These are phyloP conservation scores for Leucocoprinus leucothites DNA, from an alignment of 768 basidiomycete species.

Conservation along the genomic window DNA sequence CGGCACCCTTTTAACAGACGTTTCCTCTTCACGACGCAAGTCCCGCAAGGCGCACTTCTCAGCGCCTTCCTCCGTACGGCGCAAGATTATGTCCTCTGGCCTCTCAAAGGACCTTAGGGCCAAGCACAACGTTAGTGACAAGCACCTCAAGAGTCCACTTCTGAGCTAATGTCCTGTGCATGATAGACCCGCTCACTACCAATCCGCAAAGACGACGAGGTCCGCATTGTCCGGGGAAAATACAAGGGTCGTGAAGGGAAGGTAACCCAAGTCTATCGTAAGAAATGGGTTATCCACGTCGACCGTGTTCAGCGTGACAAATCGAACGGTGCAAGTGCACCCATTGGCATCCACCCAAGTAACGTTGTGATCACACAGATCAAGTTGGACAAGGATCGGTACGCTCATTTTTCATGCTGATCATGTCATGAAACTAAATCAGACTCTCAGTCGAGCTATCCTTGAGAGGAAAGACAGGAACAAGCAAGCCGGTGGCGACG, in stretches of 20 bases:
- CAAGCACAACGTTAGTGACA: conserved; percentile 79
- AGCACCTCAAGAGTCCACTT: not conserved
- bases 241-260: conserved; percentile 99
- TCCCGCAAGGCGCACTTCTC: conserved; percentile 97
- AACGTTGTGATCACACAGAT: conserved; percentile 93
- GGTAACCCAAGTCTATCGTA: conserved; percentile 96
- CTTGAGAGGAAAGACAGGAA: conserved; percentile 84
- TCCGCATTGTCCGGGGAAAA: conserved; percentile 93
- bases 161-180: conserved; percentile 2
- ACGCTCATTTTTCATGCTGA: conserved; percentile 16
- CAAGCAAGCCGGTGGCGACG: conserved; percentile 58
- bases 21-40: conserved; percentile 95
- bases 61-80: conserved; percentile 91
- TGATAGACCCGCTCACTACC: conserved; percentile 86
- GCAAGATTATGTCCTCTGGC: conserved; percentile 97
- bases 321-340: conserved; percentile 90
- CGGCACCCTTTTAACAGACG: conserved; percentile 45
- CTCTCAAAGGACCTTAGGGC: conserved; percentile 91
- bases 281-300: conserved; percentile 99
- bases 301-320: conserved; percentile 98
- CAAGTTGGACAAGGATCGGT: conserved; percentile 93
- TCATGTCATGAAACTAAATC: not conserved
- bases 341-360: conserved; percentile 94
- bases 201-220: conserved; percentile 98
- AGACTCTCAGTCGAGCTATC: conserved; percentile 64